phyloP scores from a whole-genome alignment of 78 protist genomes.

The Dictyostelium capitatum region DNA sequence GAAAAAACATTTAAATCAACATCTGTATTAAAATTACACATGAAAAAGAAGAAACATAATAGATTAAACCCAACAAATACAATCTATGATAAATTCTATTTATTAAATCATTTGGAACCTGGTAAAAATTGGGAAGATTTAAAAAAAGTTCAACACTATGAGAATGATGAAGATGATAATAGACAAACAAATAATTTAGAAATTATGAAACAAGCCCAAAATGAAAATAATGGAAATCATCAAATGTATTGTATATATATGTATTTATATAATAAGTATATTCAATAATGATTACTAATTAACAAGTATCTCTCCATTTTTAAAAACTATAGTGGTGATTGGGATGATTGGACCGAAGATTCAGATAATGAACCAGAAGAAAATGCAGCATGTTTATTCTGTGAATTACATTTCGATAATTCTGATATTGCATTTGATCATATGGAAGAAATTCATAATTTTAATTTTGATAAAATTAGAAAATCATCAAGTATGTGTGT shows the following conservation, averaged over 20 bases:
- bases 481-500: conserved; percentile 56
- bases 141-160: conserved; percentile 55
- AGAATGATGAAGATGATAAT: background rate
- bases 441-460: conserved; percentile 29
- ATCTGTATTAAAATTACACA: conserved; percentile 64
- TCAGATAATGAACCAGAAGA: conserved; percentile 44
- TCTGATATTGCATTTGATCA: conserved; percentile 43
- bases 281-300: background rate
- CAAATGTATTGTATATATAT: conserved; percentile 6
- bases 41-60: conserved; percentile 83
- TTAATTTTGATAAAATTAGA: conserved; percentile 40
- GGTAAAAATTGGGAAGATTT: conserved; percentile 72
- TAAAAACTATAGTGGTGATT: conserved; percentile 26
- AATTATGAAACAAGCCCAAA: conserved; percentile 37
- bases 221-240: conserved; percentile 34
- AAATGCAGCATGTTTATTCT: conserved; percentile 39
- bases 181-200: conserved; percentile 22
- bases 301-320: background rate
- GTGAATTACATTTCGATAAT: conserved; percentile 34
- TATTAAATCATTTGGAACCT: conserved; percentile 79
- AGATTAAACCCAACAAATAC: conserved; percentile 76
- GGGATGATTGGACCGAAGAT: conserved; percentile 77
- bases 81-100: conserved; percentile 77
- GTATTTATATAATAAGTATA: background rate
- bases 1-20: conserved; percentile 69